These are phyloP conservation scores for Mucor mucedo DNA, from an alignment of 371 early-diverging fungal species.

Conservation along the genomic window DNA sequence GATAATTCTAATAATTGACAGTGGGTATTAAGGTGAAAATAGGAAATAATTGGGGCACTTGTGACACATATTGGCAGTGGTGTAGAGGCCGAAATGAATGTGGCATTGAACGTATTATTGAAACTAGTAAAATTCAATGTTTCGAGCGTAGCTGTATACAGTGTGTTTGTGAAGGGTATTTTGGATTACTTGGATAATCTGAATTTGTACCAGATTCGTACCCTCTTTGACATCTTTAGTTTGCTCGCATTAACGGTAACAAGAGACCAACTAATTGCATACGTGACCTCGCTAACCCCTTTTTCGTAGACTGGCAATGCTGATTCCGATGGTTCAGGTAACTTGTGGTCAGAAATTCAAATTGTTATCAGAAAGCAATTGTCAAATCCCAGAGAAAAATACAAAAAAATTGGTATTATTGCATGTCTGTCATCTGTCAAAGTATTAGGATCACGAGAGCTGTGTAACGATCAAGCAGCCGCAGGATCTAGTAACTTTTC, in stretches of 20 bases:
- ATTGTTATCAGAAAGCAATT: constrained; percentile 84
- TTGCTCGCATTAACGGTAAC: constrained; percentile 64
- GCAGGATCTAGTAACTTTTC: constrained; percentile 29
- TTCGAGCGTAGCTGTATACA: constrained; percentile 58
- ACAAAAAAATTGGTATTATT: constrained; percentile 79
- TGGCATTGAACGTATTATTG: constrained; percentile 65
- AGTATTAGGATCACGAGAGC: constrained; percentile 59
- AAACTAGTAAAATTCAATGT: constrained; percentile 59
- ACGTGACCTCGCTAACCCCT: background rate
- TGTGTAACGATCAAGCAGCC: constrained; percentile 17
- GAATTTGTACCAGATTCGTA: constrained; percentile 65
- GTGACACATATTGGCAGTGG: constrained; percentile 88
- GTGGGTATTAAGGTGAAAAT: background rate
- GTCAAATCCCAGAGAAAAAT: constrained; percentile 70
- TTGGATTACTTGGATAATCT: constrained; percentile 81
- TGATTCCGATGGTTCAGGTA: constrained; percentile 29
- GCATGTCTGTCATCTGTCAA: constrained; percentile 77
- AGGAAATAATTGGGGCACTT: constrained; percentile 77
- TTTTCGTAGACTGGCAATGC: constrained; percentile 20
- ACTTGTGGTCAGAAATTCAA: constrained; percentile 70
- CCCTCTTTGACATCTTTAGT: constrained; percentile 76
- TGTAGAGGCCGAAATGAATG: constrained; percentile 67
- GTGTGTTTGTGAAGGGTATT: constrained; percentile 78
- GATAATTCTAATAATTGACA: too few species aligned
- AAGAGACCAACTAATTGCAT: background rate